phyloP scores from a whole-genome alignment of 768 basidiomycete genomes.

The Megacollybia marginata region DNA sequence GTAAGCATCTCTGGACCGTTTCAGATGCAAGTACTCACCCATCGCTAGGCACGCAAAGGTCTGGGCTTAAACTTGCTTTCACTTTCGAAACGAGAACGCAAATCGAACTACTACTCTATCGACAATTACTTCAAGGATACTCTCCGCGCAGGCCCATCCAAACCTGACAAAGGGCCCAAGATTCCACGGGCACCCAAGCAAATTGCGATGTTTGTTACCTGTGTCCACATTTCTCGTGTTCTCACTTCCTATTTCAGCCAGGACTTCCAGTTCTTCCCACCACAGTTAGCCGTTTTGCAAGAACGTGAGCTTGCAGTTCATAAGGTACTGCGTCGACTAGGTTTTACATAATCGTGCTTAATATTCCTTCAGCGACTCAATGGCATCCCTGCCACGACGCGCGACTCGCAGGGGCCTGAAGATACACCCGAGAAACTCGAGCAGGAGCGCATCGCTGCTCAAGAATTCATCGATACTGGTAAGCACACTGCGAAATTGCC shows the following conservation, averaged over 20 bases:
- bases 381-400: constrained; percentile 53
- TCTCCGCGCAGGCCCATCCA: constrained; percentile 70
- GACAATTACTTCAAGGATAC: constrained; percentile 95
- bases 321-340: constrained; percentile 38
- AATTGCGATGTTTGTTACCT: constrained; percentile 57
- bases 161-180: constrained; percentile 76
- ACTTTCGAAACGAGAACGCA: constrained; percentile 88
- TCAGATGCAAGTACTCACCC: neutral
- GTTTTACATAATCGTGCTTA: neutral
- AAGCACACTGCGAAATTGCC: constrained; percentile 1
- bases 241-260: constrained; percentile 39
- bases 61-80: constrained; percentile 76
- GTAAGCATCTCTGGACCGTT: constrained; percentile 27
- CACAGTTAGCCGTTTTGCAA: constrained; percentile 71
- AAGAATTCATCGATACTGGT: constrained; percentile 87
- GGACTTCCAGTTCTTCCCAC: constrained; percentile 96
- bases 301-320: constrained; percentile 80
- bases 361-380: constrained; percentile 47
- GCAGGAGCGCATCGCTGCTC: constrained; percentile 69
- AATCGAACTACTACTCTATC: constrained; percentile 81
- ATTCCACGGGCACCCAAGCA: constrained; percentile 85
- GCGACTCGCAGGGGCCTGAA: constrained; percentile 61
- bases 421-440: constrained; percentile 84
- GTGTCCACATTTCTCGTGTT: constrained; percentile 2
- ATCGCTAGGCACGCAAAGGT: constrained; percentile 43